A percentile compares a stretch with the other conserved stretches of the same genome.
Conservation (phyloP, 768 basidiomycete genomes). For the Amanita rimosa region DNA sequence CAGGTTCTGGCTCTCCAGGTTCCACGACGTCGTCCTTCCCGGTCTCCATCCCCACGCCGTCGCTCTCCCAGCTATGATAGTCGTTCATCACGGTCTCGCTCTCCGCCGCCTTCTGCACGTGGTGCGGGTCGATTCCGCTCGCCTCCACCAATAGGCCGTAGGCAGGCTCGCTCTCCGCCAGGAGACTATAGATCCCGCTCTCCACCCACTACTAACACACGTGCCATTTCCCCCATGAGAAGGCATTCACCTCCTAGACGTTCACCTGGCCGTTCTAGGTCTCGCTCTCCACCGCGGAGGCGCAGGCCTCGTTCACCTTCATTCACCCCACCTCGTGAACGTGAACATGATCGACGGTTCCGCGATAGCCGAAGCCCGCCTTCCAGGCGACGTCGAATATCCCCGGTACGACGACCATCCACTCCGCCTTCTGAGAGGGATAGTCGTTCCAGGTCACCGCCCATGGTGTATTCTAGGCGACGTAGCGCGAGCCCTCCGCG, state of each 20-base stretch:
- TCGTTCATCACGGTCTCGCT: slow-evolving; percentile 28
- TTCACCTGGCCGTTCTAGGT: slow-evolving; percentile 25
- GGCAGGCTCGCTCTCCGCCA: slow-evolving; percentile 14
- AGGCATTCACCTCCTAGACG: slow-evolving; percentile 13
- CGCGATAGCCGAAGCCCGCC: slow-evolving; percentile 49
- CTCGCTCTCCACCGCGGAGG: slow-evolving; percentile 25
- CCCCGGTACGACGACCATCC: slow-evolving; percentile 19
- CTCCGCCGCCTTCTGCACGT: slow-evolving; percentile 16
- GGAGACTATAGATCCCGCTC: slow-evolving; percentile 14
- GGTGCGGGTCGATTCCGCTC: slow-evolving; percentile 13
- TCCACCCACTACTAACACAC: slow-evolving; percentile 8
- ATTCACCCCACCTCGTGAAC: slow-evolving; percentile 34
- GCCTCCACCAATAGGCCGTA: slow-evolving; percentile 26
- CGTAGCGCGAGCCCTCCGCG: slow-evolving; percentile 30
- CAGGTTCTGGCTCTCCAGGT: slow-evolving; percentile 17
- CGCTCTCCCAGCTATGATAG: slow-evolving; percentile 19
- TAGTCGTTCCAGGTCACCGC: slow-evolving; percentile 32
- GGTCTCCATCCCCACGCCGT: slow-evolving; percentile 27
- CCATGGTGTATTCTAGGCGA: slow-evolving; percentile 27
- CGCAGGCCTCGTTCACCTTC: slow-evolving; percentile 36
- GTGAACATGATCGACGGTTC: slow-evolving; percentile 19
- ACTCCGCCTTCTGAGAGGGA: slow-evolving; percentile 15
- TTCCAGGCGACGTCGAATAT: slow-evolving; percentile 30
- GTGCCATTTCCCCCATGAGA: neutral
- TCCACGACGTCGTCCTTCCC: slow-evolving; percentile 34